phyloP scores from a whole-genome alignment of 2,329 filamentous ascomycete genomes.

The Monilinia fructigena region DNA sequence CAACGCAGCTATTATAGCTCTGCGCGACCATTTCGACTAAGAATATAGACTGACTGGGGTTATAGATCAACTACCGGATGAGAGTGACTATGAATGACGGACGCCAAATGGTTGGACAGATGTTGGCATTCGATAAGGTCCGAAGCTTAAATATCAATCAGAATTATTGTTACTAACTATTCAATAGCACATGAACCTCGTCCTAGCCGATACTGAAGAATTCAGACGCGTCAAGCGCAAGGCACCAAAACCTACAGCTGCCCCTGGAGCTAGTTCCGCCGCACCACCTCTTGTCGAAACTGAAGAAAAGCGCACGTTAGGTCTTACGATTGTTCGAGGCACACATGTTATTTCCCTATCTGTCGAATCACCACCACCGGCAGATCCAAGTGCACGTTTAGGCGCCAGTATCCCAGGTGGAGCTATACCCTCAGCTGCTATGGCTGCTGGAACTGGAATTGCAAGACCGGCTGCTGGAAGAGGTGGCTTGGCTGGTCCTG shows the following conservation, averaged over 20 bases:
- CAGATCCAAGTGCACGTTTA: slow-evolving; percentile 86
- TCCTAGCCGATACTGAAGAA: slow-evolving; percentile 97
- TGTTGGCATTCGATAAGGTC: slow-evolving; percentile 98
- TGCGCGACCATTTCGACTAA: slow-evolving; percentile 20
- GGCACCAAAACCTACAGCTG: slow-evolving; percentile 67
- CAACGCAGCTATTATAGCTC: slow-evolving; percentile 41
- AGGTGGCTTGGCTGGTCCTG: slow-evolving; percentile 85
- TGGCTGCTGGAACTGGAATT: slow-evolving; percentile 84
- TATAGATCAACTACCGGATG: slow-evolving; percentile 98
- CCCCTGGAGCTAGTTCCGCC: slow-evolving; percentile 53
- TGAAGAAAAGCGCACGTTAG: slow-evolving; percentile 97
- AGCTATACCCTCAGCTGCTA: slow-evolving; percentile 52
- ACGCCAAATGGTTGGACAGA: slow-evolving; percentile 94
- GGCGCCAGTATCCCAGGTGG: slow-evolving; percentile 72
- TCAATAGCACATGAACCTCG: slow-evolving; percentile 93
- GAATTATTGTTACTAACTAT: slow-evolving; percentile 3
- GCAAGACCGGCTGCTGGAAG: slow-evolving; percentile 88
- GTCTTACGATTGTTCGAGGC: slow-evolving; percentile 89
- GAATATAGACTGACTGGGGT: slow-evolving; percentile 29
- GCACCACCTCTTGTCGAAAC: slow-evolving; percentile 72
- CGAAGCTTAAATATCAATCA: neutral
- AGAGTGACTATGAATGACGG: slow-evolving; percentile 92
- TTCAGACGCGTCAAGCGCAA: slow-evolving; percentile 89
- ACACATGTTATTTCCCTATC: slow-evolving; percentile 93
- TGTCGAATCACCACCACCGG: slow-evolving; percentile 91